These are phyloP conservation scores for Nepenthes mirabilis DNA, from an alignment of 148 eudicot species.

Conservation along the genomic window DNA sequence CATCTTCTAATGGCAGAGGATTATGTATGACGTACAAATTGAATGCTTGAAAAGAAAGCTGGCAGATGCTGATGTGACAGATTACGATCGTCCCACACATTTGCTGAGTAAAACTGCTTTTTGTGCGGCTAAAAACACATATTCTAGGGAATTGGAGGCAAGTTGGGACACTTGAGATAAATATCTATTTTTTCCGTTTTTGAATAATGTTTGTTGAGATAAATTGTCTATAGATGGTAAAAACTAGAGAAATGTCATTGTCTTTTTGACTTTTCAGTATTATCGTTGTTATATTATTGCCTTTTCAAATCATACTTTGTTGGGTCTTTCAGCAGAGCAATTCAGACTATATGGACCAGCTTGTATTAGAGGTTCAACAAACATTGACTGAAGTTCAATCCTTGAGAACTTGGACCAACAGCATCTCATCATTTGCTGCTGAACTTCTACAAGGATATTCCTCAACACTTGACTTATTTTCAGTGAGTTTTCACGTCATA, in stretches of 20 bases:
- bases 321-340: slow-evolving; percentile 32
- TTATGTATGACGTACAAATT: slow-evolving; percentile 47
- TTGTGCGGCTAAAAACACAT: slow-evolving; percentile 11
- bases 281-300: neutral
- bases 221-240: too few relatives aligned
- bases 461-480: slow-evolving; percentile 20
- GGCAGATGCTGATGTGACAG: slow-evolving; percentile 26
- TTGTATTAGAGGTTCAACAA: slow-evolving; percentile 48
- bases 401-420: slow-evolving; percentile 27
- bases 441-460: slow-evolving; percentile 38
- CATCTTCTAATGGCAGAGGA: slow-evolving; percentile 31
- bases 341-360: slow-evolving; percentile 29
- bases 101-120: slow-evolving; percentile 7
- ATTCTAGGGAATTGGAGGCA: slow-evolving; percentile 41
- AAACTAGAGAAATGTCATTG: neutral
- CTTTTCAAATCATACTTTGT: slow-evolving; percentile 6
- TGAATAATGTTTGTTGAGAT: too few relatives aligned
- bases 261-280: neutral
- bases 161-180: slow-evolving; percentile 19
- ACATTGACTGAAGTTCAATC: slow-evolving; percentile 41
- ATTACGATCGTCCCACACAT: slow-evolving; percentile 5
- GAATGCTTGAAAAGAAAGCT: slow-evolving; percentile 55
- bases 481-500: slow-evolving; percentile 31
- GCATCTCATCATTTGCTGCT: slow-evolving; percentile 35
- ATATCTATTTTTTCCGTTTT: neutral